Evolutionary conservation across 2,329 filamentous ascomycete species (phyloP), one percentile per base, ranked within the genome.

Genomic region (Lasiodiplodia citricola): DNA sequence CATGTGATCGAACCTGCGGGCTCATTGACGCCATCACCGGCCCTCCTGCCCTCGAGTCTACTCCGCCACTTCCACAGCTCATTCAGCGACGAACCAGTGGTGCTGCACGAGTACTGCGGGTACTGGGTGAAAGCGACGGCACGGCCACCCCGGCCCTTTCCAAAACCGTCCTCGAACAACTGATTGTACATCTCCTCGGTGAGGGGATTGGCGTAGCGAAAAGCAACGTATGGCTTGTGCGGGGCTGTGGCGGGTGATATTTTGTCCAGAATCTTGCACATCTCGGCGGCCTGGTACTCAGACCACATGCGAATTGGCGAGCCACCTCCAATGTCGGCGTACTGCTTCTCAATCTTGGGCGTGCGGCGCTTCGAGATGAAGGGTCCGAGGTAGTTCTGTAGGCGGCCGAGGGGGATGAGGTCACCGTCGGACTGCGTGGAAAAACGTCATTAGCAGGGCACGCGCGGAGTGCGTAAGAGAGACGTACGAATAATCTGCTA

Each of bases 61-160:
- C 93, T 92, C 71, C 94, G 88, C 94, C 94, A 97, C 82, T 96
- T 97, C 96, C 96, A 99, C 44, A 99, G 83, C 82, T 99, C 96
- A 76, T 99, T 99, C 68, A 99, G 83, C 71, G 93, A 97, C 80
- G 93, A 97, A 25, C 96, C 96, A 0, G 96, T 99, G 1, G 96
- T 99, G 23, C 94, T 97, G 83, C 96, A 99, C 23, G 93, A 97
- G 81, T 99, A 99, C 79, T 99, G 96, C 2, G 96, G 96, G 75
- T 99, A 99, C 81, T 99, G 96, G 35, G 95, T 97, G 77, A 99
- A 99, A 1, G 96, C 96, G 4, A 99, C 94, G 1, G 96, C 96
- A 69, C 96, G 88, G 3, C 95, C 95, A n/a, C 94, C 94, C 70
- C 89, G 93, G 4, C 95, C 94, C 66, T 90, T 88, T 13, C 94